Base-by-base conservation (phyloP, 2,329 filamentous ascomycete species). In the Coleophoma crateriformis region DNA sequence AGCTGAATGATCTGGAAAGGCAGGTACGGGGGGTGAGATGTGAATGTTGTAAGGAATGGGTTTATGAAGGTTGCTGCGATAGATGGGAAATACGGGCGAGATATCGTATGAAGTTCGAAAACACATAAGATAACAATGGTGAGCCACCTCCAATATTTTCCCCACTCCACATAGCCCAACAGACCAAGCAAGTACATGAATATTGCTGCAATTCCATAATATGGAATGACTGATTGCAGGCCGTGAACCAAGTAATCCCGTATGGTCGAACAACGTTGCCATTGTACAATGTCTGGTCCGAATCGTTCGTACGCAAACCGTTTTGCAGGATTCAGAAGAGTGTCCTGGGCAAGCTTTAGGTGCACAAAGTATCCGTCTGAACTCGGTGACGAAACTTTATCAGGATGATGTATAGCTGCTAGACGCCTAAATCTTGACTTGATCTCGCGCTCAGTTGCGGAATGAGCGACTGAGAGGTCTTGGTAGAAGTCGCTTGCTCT, bases 271-370 rank as follows among this genome's bases (percentile, higher is more conserved):
- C 82, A 86, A 55, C 79, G 74, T 55, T 78, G 72, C 85, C 85
- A 92, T 8, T 67, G 65, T 12, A 85, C 67, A 17, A 91, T 76
- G 27, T 82, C 81, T 1, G 88, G 85, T 0, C 91, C 91, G 65
- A 96, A 90, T 44, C 90, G 83, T 64, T 96, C 90, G 69, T 96
- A 96, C 7, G 89, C 90, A 65, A 94, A 95, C 49, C 90, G 79
- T 61, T 80, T 84, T 1, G 82, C 83, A 2, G 87, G 81, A 62
- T 94, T 83, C n/a, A 82, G 71, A 14, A 96, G 79, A 0, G 85
- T 88, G 61, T 97, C 94, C 62, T 89, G 82, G 6, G 90, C 90
- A 42, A 84, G 74, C 72, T 91, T 92, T 61, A 97, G 77, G 61
- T 87, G 83, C 43, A 96, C 82, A 68, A 95, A 97, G 68, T 85